Evolutionary conservation across 1,284 basidiomycete genomes (phyloP).

Genomic region (Neolentinus lepideus): DNA sequence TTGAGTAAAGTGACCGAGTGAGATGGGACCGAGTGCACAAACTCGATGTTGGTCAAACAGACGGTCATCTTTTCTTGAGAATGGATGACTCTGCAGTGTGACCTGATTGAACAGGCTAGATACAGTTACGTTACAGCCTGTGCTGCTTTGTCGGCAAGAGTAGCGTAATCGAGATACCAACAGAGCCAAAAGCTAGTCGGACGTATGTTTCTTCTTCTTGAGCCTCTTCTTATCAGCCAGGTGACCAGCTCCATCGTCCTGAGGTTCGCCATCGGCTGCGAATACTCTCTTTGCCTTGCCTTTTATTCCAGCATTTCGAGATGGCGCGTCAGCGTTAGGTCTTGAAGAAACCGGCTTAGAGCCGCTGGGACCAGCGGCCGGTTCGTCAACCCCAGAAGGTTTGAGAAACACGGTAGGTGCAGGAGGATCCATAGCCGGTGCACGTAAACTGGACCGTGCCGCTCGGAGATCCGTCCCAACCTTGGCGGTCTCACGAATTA

Average conservation of each 20-base stretch:
- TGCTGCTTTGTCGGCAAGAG: not conserved
- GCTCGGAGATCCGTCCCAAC: slow-evolving; percentile 37
- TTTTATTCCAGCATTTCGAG: not conserved
- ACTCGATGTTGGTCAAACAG: too few relatives aligned
- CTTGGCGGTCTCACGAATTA: slow-evolving; percentile 42
- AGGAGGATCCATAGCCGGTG: not conserved
- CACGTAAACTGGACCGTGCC: slow-evolving; percentile 9
- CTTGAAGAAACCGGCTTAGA: not conserved
- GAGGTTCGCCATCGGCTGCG: not conserved
- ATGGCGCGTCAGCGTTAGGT: not conserved
- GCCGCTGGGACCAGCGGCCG: slow-evolving; percentile 11
- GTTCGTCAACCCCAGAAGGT: slow-evolving; percentile 49
- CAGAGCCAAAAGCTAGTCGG: not conserved
- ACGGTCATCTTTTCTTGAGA: too few relatives aligned
- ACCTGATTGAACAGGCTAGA: not conserved
- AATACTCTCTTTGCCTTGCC: not conserved
- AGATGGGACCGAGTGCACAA: too few relatives aligned
- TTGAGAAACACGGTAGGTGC: slow-evolving; percentile 36
- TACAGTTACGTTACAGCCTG: not conserved
- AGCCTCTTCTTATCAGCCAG: not conserved
- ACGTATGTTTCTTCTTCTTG: not conserved
- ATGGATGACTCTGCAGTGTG: not conserved
- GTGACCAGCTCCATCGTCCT: not conserved
- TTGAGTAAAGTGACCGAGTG: too few relatives aligned
- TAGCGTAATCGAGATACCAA: not conserved